Percentiles rank a stretch among this genome's conserved stretches.
These are phyloP conservation scores for Cyclostephanos invisitatus DNA, from an alignment of 108 stramenopile genomes.

Conservation along the genomic window DNA sequence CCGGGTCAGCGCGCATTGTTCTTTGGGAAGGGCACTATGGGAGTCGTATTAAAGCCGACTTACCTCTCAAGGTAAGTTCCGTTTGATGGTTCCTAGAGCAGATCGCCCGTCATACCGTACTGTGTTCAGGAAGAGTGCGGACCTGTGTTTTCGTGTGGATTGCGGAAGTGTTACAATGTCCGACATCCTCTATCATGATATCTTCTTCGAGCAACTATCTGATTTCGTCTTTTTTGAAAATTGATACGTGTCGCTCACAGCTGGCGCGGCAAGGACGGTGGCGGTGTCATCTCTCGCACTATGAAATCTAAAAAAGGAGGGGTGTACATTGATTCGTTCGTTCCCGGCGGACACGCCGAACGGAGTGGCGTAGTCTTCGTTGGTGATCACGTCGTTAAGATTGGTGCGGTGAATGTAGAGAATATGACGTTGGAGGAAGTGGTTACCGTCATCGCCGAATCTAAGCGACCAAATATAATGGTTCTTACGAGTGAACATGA, in stretches of 20 bases:
- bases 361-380: constrained; percentile 63
- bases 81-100: background rate
- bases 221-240: background rate
- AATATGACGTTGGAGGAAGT: constrained; percentile 74
- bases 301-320: constrained; percentile 57
- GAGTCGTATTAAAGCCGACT: constrained; percentile 78
- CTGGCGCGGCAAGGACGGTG: constrained; percentile 46
- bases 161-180: background rate
- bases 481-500: constrained; percentile 56
- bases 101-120: background rate
- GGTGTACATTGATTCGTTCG: constrained; percentile 77
- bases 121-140: background rate
- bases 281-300: constrained; percentile 16
- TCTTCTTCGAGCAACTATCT: background rate
- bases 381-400: constrained; percentile 66
- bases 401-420: constrained; percentile 69
- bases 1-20: constrained; percentile 75
- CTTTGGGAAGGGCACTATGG: constrained; percentile 76
- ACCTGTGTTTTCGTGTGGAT: background rate
- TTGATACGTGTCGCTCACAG: background rate
- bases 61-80: constrained; percentile 49
- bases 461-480: constrained; percentile 68
- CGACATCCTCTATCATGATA: background rate
- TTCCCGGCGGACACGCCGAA: constrained; percentile 75
- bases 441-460: constrained; percentile 61